These are phyloP conservation scores for Turnera subulata DNA, from an alignment of 345 rosid species.

Conservation along the genomic window DNA sequence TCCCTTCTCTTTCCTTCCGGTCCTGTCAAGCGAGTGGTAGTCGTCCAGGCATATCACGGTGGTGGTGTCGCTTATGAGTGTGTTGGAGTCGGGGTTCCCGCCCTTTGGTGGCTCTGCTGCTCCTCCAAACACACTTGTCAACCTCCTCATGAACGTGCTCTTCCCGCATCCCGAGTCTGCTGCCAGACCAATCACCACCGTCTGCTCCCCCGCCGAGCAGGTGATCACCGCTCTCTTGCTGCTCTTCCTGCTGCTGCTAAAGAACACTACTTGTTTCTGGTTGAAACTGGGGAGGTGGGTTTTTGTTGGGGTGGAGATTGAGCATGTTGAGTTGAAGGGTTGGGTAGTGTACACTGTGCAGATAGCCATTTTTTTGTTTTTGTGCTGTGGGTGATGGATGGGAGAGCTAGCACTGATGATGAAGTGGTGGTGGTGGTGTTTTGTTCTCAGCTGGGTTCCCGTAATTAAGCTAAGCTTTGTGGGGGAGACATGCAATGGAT, in stretches of 20 bases:
- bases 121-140: conserved; percentile 91
- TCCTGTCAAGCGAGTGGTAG: conserved; percentile 84
- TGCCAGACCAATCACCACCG: conserved; percentile 84
- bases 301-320: conserved; percentile 49
- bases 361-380: conserved; percentile 53
- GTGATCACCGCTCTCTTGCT: conserved; percentile 40
- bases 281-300: conserved; percentile 41
- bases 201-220: conserved; percentile 56
- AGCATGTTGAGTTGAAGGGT: conserved; percentile 60
- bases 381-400: too few species aligned
- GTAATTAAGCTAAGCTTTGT: neutral
- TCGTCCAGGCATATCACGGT: conserved; percentile 94
- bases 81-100: conserved; percentile 95
- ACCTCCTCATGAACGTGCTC: conserved; percentile 85
- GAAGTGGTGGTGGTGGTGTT: too few species aligned
- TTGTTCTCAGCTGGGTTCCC: neutral
- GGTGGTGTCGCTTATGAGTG: conserved; percentile 84
- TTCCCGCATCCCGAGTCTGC: conserved; percentile 97
- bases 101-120: conserved; percentile 94
- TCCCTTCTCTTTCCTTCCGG: conserved; percentile 83
- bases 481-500: neutral
- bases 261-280: conserved; percentile 48
- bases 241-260: conserved; percentile 26
- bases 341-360: conserved; percentile 70
- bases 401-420: too few species aligned